Base-by-base conservation (phyloP, 2,329 filamentous ascomycete genomes). In the Venturia effusa region DNA sequence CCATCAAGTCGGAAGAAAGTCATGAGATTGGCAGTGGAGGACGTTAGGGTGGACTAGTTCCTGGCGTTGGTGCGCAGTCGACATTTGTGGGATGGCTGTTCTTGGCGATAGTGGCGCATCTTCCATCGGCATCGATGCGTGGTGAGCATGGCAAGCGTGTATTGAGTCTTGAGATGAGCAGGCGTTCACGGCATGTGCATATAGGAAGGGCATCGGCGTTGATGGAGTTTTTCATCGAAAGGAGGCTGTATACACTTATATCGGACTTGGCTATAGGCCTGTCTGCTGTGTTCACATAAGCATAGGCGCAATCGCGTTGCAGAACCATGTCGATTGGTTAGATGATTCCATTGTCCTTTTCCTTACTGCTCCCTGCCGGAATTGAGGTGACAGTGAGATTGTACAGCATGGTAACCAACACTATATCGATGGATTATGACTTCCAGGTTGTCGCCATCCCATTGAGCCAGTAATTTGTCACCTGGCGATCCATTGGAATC, bases 11-110 rank as follows among this genome's bases (percentile, higher is more conserved):
- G 37, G 51, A 51, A n/a, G 45, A 30, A 22, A 34, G 3, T 4
- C 34, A 39, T 24, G 61, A 40, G 45, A 63, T 63, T 24, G 61
- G 27, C 5, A 51, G 60, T 34, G 60, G 60, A 34, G 6, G 51
- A n/a, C 51, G 51, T 34, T 57, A 19, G 34, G 15, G 19, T 34
- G 30, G 13, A 2, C 11, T 6, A 19, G 34, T 32, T 57, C 51
- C 51, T 34, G 51, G 51, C 51, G 27, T 57, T 57, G 34, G 15
- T 27, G 51, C 51, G 51, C 10, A 57, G 51, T 57, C 51, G n/a
- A 34, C 4, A 30, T 55, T 37, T 57, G 30, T 34, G 15, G 27
- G 6, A 34, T 32, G 7, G 51, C 27, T 22, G 17, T 1, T 27
- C 45, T 51, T 27, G 45, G 45, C 45, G 45, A 15, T 51, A 51